Evolutionary conservation across 2,329 filamentous ascomycete genomes (phyloP), one percentile per base, ranked within the genome.

Genomic region (Helicocarpus griseus): DNA sequence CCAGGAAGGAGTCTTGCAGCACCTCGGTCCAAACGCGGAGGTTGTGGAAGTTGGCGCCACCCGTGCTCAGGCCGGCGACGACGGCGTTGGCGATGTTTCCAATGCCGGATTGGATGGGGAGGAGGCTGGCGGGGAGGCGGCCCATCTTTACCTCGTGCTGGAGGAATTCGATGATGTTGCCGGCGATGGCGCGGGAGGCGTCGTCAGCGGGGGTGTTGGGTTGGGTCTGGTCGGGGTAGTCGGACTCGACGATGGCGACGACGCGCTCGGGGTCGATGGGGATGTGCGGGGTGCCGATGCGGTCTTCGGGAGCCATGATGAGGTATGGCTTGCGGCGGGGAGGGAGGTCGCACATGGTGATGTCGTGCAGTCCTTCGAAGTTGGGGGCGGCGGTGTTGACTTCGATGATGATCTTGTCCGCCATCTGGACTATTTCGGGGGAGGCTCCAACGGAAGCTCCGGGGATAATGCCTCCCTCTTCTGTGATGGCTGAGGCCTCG

Each of bases 81-180:
- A 95, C 89, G 35, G 89, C 89, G 69, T 95, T 95, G 69, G 89
- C 89, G 52, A 95, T 94, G 74, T 95, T 95, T 57, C 89, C 89
- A 59, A 95, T 95, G 41, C 89, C 89, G 9, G 86, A 90, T 69
- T 95, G 88, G 17, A 94, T 78, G 1, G 88, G 88, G 1, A 93
- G 77, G 1, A 95, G 79, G 63, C 82, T 88, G 60, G 79, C 69
- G 2, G 89, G 89, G 48, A 95, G 79, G 36, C 89, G 83, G 56
- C 85, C 89, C 57, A 84, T 83, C 26, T 74, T 72, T 49, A 95
- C 89, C 69, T 95, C 89, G 69, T 94, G 86, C 73, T 93, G 84
- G 51, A 95, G 77, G 74, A 86, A 86, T 61, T 94, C 87, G 57
- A 95, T 93, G 53, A 95, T 70, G 69, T 95, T 85, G 45, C 70